Percentiles rank a stretch among this genome's conserved stretches.
phyloP scores from a whole-genome alignment of 352 stramenopile species.

The Thraustotheca clavata region DNA sequence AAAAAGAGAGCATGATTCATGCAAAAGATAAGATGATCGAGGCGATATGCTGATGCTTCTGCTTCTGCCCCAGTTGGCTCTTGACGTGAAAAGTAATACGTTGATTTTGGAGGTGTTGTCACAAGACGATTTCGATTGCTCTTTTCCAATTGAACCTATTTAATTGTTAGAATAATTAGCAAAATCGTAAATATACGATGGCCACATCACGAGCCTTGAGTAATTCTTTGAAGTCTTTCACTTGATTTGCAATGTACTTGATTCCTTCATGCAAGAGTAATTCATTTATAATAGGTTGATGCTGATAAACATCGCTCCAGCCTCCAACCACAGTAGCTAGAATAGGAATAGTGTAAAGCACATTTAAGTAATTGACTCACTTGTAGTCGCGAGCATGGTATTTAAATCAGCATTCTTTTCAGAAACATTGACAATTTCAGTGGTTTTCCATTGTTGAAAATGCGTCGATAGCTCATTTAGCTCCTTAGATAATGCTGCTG shows the following conservation, averaged over 20 bases:
- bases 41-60: slow-evolving; percentile 35
- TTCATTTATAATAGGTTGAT: slow-evolving; percentile 56
- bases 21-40: slow-evolving; percentile 32
- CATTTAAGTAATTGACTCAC: slow-evolving; percentile 25
- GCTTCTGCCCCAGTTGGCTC: slow-evolving; percentile 29
- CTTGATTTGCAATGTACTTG: slow-evolving; percentile 54
- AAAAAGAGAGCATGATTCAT: slow-evolving; percentile 50
- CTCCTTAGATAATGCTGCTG: slow-evolving; percentile 43
- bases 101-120: slow-evolving; percentile 19
- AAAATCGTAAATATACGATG: slow-evolving; percentile 3
- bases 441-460: slow-evolving; percentile 48
- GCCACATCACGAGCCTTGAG: slow-evolving; percentile 36
- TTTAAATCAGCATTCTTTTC: slow-evolving; percentile 30
- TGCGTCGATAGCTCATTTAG: slow-evolving; percentile 36
- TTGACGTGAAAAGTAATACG: slow-evolving; percentile 35
- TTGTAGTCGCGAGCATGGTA: slow-evolving; percentile 35
- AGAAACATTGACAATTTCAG: slow-evolving; percentile 26
- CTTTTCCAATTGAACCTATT: slow-evolving; percentile 20
- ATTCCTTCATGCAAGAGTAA: slow-evolving; percentile 52
- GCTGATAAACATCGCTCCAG: slow-evolving; percentile 41
- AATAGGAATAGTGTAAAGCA: not conserved
- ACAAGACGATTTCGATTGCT: slow-evolving; percentile 19
- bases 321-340: slow-evolving; percentile 29
- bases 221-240: slow-evolving; percentile 52
- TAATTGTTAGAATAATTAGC: not conserved